phyloP scores from a whole-genome alignment of 2,329 filamentous ascomycete genomes.

The Trichophaea hybrida region DNA sequence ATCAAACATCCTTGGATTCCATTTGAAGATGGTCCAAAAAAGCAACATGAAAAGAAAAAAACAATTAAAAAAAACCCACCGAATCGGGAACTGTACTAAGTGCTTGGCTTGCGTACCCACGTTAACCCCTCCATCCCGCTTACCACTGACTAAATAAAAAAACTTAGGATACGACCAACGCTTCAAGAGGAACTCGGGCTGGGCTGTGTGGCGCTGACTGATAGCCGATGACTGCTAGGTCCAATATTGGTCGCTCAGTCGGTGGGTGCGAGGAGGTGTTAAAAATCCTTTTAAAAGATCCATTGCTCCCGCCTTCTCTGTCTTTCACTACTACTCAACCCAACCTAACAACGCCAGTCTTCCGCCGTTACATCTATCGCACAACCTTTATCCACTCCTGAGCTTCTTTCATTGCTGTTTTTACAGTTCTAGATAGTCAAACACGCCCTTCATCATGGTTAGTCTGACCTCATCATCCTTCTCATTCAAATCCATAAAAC shows the following conservation, averaged over 20 bases:
- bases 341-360: background rate
- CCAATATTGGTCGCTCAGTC: background rate
- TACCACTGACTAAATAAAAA: too few species aligned
- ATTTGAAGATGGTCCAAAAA: too few species aligned
- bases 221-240: background rate
- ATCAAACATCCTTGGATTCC: too few species aligned
- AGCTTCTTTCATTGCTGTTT: background rate
- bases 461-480: background rate
- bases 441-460: conserved; percentile 13
- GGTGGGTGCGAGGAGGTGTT: background rate
- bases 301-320: conserved; percentile 1
- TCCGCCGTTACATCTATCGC: background rate
- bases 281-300: conserved; percentile 4
- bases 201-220: background rate
- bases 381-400: background rate
- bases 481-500: too few species aligned
- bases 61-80: too few species aligned
- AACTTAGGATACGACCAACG: too few species aligned
- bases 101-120: too few species aligned
- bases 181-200: background rate
- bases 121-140: too few species aligned
- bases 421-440: background rate
- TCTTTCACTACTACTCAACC: conserved; percentile 1
- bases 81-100: too few species aligned
- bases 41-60: too few species aligned